These are phyloP conservation scores for Penicillium expansum DNA, from an alignment of 2,329 filamentous ascomycete genomes.

Conservation along the genomic window DNA sequence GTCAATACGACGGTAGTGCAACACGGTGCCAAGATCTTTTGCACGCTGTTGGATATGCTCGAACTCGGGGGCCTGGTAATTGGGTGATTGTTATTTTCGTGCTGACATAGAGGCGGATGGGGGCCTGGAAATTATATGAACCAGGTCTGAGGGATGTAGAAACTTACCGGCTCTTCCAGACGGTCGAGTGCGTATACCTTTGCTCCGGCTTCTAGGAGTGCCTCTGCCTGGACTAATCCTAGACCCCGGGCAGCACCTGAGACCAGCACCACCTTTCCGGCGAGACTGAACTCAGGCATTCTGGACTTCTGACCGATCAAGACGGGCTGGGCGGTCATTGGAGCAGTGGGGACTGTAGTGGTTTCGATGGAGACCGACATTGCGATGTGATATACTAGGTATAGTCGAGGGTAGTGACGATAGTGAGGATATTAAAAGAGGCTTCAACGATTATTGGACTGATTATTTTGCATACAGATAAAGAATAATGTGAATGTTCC, in stretches of 20 bases:
- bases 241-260: constrained; percentile 70
- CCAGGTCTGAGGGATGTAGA: neutral
- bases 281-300: constrained; percentile 73
- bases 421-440: neutral
- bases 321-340: constrained; percentile 29
- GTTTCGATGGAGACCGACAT: constrained; percentile 39
- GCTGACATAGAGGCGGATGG: neutral
- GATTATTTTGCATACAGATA: neutral
- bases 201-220: constrained; percentile 71
- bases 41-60: constrained; percentile 63
- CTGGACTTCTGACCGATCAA: constrained; percentile 35
- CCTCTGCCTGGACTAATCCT: constrained; percentile 71
- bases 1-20: constrained; percentile 76
- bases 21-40: constrained; percentile 61
- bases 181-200: constrained; percentile 50
- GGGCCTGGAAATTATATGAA: neutral
- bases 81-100: neutral
- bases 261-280: constrained; percentile 67
- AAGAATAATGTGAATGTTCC: neutral
- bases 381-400: constrained; percentile 3
- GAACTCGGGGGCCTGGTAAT: constrained; percentile 55
- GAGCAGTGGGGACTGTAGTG: constrained; percentile 25
- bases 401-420: constrained; percentile 11
- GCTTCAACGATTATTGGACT: neutral
- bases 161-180: constrained; percentile 39